Base-by-base conservation (phyloP, 768 basidiomycete species). In the Pleurotus pulmonarius region DNA sequence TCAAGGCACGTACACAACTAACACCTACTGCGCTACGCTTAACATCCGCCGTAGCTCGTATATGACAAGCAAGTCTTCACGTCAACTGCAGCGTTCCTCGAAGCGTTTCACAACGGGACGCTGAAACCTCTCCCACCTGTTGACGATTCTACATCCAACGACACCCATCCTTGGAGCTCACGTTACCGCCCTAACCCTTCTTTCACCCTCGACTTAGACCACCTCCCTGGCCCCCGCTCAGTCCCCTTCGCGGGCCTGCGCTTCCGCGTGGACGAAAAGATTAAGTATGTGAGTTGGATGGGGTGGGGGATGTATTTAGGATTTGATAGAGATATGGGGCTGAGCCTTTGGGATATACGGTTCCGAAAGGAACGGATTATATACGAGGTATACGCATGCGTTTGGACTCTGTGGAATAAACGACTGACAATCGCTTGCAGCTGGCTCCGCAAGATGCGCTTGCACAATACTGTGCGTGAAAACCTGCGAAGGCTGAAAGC, bases 251-350 rank as follows among this genome's bases (percentile, higher is more conserved):
- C 77, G 6, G 85, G 86, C 0, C 64, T 80, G 58, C 74, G 86
- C 3, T 87, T 80, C 64, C 70, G 82, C 40, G 78, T 87, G 1
- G 81, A 87, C 60, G 63, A 63, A 20, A 72, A 74, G 38, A 68
- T 70, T 44, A 75, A 82, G 59, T 85, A 80, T 59, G 67, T 87
- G n/a, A 81, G 75, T 45, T 88, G 86, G 86, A 82, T 87, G 82
- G 83, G 83, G 2, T 86, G 83, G 83, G 72, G 75, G 0, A 55
- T 86, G 66, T 86, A 80, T 59, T 71, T 86, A 26, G 79, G 82
- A 49, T 87, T 86, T 63, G 82, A 84, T 55, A 66, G 83, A 25
- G 86, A 87, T 62, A 86, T 87, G 84, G 86, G 83, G 12, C 60
- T 85, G 59, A 79, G 74, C 57, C 66, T 86, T 16, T 86, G 82